phyloP scores from a whole-genome alignment of 306 rosid species.

The cucumber (Cucumis sativus) region Cucumber_9930_V3 NC_026659.2:23396001-23396500 shows the following conservation, averaged over 20 bases:
- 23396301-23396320: conserved; percentile 86
- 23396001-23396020: conserved; percentile 45
- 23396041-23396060: conserved; percentile 93
- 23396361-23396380: conserved; percentile 63
- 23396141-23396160: conserved; percentile 85
- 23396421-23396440: conserved; percentile 64
- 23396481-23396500: conserved; percentile 84
- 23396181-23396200: conserved; percentile 44
- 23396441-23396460: conserved; percentile 67
- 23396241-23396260: conserved; percentile 48
- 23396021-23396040: conserved; percentile 87
- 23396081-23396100: conserved; percentile 70
- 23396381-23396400: conserved; percentile 49
- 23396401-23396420: conserved; percentile 43
- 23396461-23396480: conserved; percentile 67
- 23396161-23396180: conserved; percentile 45
- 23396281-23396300: conserved; percentile 74
- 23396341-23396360: conserved; percentile 36
- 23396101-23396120: conserved; percentile 69
- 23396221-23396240: conserved; percentile 72
- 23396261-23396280: conserved; percentile 64
- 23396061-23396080: conserved; percentile 69
- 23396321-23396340: conserved; percentile 67
- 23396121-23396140: conserved; percentile 94
- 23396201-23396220: conserved; percentile 50